These are phyloP conservation scores for Penicillium sp. DNA, from an alignment of 2,329 filamentous ascomycete species.

Conservation along the genomic window DNA sequence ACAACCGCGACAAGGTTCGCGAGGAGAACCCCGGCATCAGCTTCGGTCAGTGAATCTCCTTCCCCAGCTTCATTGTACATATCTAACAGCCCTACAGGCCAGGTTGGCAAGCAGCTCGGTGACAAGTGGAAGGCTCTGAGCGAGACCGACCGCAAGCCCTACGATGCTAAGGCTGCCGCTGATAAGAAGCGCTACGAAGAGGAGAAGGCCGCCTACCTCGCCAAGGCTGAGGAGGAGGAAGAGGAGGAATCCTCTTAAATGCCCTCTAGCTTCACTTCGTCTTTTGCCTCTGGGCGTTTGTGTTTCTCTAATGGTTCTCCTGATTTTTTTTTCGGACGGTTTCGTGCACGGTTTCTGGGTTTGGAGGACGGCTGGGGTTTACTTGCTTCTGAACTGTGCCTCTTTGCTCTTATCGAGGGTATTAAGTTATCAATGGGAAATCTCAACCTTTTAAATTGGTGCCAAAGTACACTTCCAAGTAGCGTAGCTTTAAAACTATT, in stretches of 20 bases:
- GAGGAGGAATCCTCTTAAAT: constrained; percentile 52
- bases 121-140: constrained; percentile 97
- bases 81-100: constrained; percentile 55
- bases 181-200: constrained; percentile 99
- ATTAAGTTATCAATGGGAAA: constrained; percentile 28
- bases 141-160: constrained; percentile 88
- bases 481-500: background rate
- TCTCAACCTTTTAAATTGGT: constrained; percentile 25
- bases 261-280: constrained; percentile 23
- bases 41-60: constrained; percentile 63
- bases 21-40: constrained; percentile 97
- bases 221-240: constrained; percentile 58
- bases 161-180: constrained; percentile 91
- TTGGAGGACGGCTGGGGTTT: constrained; percentile 22
- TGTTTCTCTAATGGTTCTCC: constrained; percentile 33
- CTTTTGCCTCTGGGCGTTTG: constrained; percentile 38
- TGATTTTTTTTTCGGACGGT: constrained; percentile 34
- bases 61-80: background rate
- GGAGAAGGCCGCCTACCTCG: constrained; percentile 89
- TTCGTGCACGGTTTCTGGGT: constrained; percentile 33
- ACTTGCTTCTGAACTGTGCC: constrained; percentile 35
- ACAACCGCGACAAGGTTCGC: constrained; percentile 96
- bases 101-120: constrained; percentile 97
- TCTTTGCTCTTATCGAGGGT: constrained; percentile 32
- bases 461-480: background rate